Conservation (phyloP, 495 filamentous ascomycete genomes). For the Hypoxylon fuscum region DNA sequence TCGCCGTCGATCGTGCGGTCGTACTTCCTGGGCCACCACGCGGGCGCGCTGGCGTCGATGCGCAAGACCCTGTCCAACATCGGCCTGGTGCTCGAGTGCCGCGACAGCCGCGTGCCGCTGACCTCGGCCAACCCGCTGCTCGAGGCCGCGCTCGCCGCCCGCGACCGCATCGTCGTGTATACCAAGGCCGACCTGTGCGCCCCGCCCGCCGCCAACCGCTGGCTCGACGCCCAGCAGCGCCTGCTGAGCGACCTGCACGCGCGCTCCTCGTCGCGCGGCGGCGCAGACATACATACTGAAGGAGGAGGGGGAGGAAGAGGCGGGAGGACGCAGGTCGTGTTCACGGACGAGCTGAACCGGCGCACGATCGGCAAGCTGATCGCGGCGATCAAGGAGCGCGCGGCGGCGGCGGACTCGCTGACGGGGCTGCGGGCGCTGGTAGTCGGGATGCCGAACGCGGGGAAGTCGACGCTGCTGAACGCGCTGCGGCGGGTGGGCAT, state of each 20-base stretch:
- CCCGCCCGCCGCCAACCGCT: slow-evolving; percentile 7
- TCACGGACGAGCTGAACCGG: slow-evolving; percentile 55
- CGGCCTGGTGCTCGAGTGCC: slow-evolving; percentile 92
- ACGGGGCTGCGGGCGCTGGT: slow-evolving; percentile 80
- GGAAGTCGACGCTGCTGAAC: slow-evolving; percentile 91
- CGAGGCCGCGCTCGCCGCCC: slow-evolving; percentile 73
- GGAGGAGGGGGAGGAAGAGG: neutral
- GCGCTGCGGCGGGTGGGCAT: slow-evolving; percentile 75
- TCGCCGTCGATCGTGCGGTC: slow-evolving; percentile 77
- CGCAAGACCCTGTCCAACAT: slow-evolving; percentile 80
- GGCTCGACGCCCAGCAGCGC: slow-evolving; percentile 17
- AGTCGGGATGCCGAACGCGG: slow-evolving; percentile 97
- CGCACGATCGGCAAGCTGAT: slow-evolving; percentile 43
- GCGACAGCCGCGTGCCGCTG: slow-evolving; percentile 89
- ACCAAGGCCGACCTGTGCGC: slow-evolving; percentile 85
- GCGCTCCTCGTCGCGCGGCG: slow-evolving; percentile 25
- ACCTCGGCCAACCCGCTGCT: slow-evolving; percentile 92
- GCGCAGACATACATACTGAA: too few species aligned
- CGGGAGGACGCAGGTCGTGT: slow-evolving; percentile 40
- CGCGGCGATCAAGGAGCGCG: slow-evolving; percentile 44
- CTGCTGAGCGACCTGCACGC: slow-evolving; percentile 40
- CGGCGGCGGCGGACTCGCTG: slow-evolving; percentile 44
- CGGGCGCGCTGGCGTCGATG: slow-evolving; percentile 84
- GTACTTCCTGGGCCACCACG: slow-evolving; percentile 97
- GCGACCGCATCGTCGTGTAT: slow-evolving; percentile 83